Evolutionary conservation across 2,329 filamentous ascomycete species (phyloP).

Genomic region (Daldinia sp.): DNA sequence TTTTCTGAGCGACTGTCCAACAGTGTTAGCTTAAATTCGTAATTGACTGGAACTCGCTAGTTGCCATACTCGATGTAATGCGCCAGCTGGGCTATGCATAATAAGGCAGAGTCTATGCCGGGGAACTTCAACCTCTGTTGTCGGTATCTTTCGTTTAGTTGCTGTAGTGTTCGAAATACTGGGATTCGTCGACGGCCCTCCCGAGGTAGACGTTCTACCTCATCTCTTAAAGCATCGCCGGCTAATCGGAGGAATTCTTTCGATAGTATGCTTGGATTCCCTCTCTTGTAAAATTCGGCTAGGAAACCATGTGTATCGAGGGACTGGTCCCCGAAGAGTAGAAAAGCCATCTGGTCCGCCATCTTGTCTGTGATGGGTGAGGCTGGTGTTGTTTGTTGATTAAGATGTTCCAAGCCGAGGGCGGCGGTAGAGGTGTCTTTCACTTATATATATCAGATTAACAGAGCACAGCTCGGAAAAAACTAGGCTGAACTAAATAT

Average conservation of each 20-base stretch:
- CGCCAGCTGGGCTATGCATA: slow-evolving; percentile 70
- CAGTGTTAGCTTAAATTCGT: slow-evolving; percentile 41
- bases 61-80: slow-evolving; percentile 71
- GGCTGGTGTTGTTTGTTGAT: slow-evolving; percentile 36
- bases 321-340: slow-evolving; percentile 77
- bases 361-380: slow-evolving; percentile 47
- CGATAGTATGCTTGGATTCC: slow-evolving; percentile 60
- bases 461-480: slow-evolving; percentile 22
- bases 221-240: slow-evolving; percentile 65
- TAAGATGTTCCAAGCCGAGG: slow-evolving; percentile 25
- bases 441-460: slow-evolving; percentile 46
- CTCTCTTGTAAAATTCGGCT: slow-evolving; percentile 59
- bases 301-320: slow-evolving; percentile 71
- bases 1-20: slow-evolving; percentile 58
- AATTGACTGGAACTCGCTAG: not conserved
- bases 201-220: slow-evolving; percentile 65
- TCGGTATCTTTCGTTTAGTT: slow-evolving; percentile 72
- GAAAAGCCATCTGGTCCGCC: slow-evolving; percentile 60
- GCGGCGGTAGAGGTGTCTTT: slow-evolving; percentile 35
- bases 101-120: slow-evolving; percentile 69
- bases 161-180: slow-evolving; percentile 67
- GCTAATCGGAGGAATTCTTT: slow-evolving; percentile 68
- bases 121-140: slow-evolving; percentile 64
- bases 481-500: slow-evolving; percentile 41
- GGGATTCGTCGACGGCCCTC: slow-evolving; percentile 67